Base-by-base conservation (phyloP, 202 grass and related monocot genomes). In the Brachypodium distachyon region DNA sequence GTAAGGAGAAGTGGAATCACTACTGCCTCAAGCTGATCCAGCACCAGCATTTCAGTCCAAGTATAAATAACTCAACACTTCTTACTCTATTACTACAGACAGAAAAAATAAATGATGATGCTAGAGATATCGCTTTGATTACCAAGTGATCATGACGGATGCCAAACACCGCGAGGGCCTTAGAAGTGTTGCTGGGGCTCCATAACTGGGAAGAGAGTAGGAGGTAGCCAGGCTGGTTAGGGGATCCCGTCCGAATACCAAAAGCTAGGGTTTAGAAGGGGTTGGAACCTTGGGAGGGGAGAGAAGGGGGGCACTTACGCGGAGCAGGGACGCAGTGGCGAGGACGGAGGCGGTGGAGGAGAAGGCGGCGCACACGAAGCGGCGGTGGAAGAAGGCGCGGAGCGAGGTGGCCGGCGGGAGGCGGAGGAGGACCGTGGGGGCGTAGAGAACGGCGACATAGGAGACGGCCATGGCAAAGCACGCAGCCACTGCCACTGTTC, bases 371-470 rank as follows among this genome's bases (percentile, higher is more conserved):
- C 90, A 93, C 36, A 47, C 70, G 85, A 93, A 93, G 59, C 91
- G 83, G 19, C 91, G 94, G 61, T 88, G 81, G 25, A 97, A 74
- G 82, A 92, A 94, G 75, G 70, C 19, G n/a, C 88, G 83, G 61
- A 86, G 74, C 9, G 94, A 94, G 36, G 58, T 57, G 7, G 88
- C 86, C 12, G 88, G 80, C 13, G 81, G 88, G 81, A 97, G 75
- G 37, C 88, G 82, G 67, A 97, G 78, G 67, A 97, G 19, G 17
- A 60, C 43, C 12, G 90, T 97, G 6, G 91, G 94, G 7, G 82
- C 88, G 84, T 97, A 94, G 29, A 97, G 87, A 33, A 90, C 78
- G 31, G 86, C 89, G 23, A 97, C 94, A 82, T 94, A 97, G 73
- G 80, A 92, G 9, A 92, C 42, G 1, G 94, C 88, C 91, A 97